Percentiles rank a stretch among this genome's conserved stretches.
These are phyloP conservation scores for Sideroxylon spinosum DNA, from an alignment of 179 eudicot genomes.

Conservation along the genomic window DNA sequence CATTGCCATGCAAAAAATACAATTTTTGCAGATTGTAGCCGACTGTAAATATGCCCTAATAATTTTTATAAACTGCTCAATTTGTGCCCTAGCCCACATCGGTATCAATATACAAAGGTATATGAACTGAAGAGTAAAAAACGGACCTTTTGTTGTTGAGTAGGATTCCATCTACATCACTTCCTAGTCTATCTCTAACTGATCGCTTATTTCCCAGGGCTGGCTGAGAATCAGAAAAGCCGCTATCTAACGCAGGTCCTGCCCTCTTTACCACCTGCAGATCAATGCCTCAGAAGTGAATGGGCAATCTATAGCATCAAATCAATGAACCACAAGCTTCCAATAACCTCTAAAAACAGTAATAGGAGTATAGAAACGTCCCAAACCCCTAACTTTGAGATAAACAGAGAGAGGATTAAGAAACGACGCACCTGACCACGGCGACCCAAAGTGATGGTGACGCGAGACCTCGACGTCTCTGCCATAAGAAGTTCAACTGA, in stretches of 20 bases:
- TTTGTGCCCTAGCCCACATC: not conserved
- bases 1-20: slow-evolving; percentile 20
- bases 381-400: not conserved
- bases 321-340: not conserved
- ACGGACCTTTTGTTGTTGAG: slow-evolving; percentile 48
- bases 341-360: not conserved
- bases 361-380: not conserved
- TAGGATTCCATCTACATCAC: slow-evolving; percentile 32
- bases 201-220: slow-evolving; percentile 61
- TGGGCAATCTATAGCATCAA: not conserved
- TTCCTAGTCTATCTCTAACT: slow-evolving; percentile 72
- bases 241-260: slow-evolving; percentile 36
- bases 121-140: slow-evolving; percentile 2
- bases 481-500: slow-evolving; percentile 35
- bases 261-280: slow-evolving; percentile 69
- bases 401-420: not conserved
- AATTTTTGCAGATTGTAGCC: not conserved
- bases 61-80: not conserved
- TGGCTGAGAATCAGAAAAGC: slow-evolving; percentile 25
- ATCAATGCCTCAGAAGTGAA: not conserved
- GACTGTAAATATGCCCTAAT: slow-evolving; percentile 6
- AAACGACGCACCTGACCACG: slow-evolving; percentile 53
- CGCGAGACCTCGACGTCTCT: slow-evolving; percentile 47
- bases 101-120: not conserved
- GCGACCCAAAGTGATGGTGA: slow-evolving; percentile 65